These are phyloP conservation scores for Myxozyma lipomycoides DNA, from an alignment of 805 yeast species.

Conservation along the genomic window DNA sequence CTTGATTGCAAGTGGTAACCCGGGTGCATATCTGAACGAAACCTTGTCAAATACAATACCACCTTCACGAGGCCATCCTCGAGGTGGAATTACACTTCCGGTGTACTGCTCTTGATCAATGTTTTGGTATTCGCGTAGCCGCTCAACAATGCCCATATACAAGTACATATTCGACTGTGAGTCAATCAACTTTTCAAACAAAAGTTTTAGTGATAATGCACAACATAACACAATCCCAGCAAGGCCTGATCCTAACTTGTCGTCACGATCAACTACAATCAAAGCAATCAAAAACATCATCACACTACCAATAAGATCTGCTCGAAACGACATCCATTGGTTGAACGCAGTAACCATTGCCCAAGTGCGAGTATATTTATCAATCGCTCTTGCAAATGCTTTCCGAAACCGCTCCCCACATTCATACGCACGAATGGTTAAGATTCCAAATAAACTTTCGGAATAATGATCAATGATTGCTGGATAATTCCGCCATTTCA, in stretches of 20 bases:
- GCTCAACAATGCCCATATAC: slow-evolving; percentile 94
- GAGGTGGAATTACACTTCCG: slow-evolving; percentile 57
- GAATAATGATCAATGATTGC: slow-evolving; percentile 96
- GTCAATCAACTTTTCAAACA: slow-evolving; percentile 88
- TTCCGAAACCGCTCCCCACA: slow-evolving; percentile 78
- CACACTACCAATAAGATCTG: slow-evolving; percentile 76
- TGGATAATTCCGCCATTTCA: slow-evolving; percentile 80
- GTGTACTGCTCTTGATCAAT: slow-evolving; percentile 84
- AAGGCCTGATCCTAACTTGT: slow-evolving; percentile 76
- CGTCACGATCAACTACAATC: slow-evolving; percentile 63
- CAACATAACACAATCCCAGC: slow-evolving; percentile 93
- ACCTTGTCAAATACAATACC: slow-evolving; percentile 68
- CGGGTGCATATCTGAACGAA: slow-evolving; percentile 82
- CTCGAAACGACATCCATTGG: slow-evolving; percentile 85
- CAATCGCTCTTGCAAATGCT: slow-evolving; percentile 72
- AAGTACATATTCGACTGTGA: slow-evolving; percentile 85
- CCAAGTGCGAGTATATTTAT: slow-evolving; percentile 82
- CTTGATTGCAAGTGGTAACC: slow-evolving; percentile 81
- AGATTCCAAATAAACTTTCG: slow-evolving; percentile 85
- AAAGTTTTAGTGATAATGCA: slow-evolving; percentile 84
- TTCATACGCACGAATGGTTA: slow-evolving; percentile 94
- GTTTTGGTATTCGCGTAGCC: slow-evolving; percentile 74
- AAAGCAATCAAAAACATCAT: slow-evolving; percentile 74
- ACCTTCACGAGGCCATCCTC: slow-evolving; percentile 83
- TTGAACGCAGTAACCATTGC: slow-evolving; percentile 90